Evolutionary conservation across 257 asterid genomes (phyloP).

Genomic region (Solanum tarapatanum): DNA sequence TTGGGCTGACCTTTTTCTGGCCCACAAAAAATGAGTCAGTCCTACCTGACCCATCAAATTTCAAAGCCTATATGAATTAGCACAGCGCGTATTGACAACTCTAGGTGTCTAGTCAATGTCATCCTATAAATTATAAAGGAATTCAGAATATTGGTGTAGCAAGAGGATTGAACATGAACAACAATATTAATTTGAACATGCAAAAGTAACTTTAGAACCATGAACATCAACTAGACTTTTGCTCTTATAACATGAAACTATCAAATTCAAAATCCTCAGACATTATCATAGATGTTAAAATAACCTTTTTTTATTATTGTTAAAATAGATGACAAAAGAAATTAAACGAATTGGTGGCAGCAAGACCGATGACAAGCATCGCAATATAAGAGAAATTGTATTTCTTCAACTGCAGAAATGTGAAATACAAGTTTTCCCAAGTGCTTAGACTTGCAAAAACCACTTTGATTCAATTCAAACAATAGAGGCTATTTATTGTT

Average conservation of each 20-base stretch:
- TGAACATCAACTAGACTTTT: neutral
- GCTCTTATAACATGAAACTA: neutral
- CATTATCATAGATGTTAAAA: neutral
- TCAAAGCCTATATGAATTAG: no score
- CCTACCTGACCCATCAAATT: no score
- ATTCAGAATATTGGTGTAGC: neutral
- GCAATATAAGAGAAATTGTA: neutral
- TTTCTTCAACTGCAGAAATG: neutral
- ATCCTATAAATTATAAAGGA: neutral
- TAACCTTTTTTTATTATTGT: neutral
- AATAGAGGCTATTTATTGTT: neutral
- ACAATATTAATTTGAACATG: neutral
- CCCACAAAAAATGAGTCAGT: no score
- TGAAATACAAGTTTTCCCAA: neutral
- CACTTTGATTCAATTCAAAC: neutral
- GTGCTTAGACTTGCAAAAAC: neutral
- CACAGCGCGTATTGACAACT: no score
- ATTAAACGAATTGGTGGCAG: neutral
- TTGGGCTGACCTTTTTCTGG: no score
- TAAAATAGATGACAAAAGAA: neutral
- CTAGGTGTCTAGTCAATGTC: neutral
- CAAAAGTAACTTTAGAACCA: neutral
- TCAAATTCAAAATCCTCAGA: neutral
- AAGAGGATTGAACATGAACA: neutral
- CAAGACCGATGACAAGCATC: neutral